phyloP scores from a whole-genome alignment of 164 flowering plant species.

The Vitis rupestris region DNA sequence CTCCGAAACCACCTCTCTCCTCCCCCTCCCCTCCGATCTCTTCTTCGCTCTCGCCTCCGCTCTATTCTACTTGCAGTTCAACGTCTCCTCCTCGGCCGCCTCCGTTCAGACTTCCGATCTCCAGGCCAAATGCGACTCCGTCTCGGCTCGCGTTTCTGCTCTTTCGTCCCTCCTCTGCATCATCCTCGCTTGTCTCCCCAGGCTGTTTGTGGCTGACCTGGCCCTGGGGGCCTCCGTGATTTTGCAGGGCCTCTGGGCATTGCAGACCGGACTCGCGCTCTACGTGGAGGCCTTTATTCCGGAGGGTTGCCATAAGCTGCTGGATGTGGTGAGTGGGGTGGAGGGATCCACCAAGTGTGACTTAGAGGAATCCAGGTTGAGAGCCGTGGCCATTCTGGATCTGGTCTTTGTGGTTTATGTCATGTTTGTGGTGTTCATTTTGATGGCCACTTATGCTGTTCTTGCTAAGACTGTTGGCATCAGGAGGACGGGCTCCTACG shows the following conservation, averaged over 20 bases:
- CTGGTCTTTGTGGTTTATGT: conserved; percentile 62
- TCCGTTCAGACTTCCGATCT: conserved; percentile 62
- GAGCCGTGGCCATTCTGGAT: conserved; percentile 85
- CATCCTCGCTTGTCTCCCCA: conserved; percentile 50
- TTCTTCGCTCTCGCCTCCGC: conserved; percentile 66
- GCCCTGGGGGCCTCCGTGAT: conserved; percentile 56
- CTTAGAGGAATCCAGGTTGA: conserved; percentile 68
- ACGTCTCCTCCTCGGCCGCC: conserved; percentile 50
- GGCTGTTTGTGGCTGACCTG: conserved; percentile 62
- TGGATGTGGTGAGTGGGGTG: conserved; percentile 79
- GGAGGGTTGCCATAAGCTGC: conserved; percentile 80
- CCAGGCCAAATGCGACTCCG: conserved; percentile 66
- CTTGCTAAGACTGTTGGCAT: conserved; percentile 56
- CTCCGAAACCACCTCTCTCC: conserved; percentile 56
- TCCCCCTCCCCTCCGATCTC: conserved; percentile 71
- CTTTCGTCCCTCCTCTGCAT: conserved; percentile 48
- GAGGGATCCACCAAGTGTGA: conserved; percentile 95
- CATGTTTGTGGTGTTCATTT: conserved; percentile 56
- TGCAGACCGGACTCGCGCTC: conserved; percentile 84
- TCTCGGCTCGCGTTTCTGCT: conserved; percentile 56
- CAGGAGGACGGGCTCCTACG: conserved; percentile 68
- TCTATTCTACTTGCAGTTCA: conserved; percentile 59
- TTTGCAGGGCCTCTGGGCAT: conserved; percentile 80
- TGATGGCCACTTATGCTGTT: conserved; percentile 46
- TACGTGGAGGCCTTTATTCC: conserved; percentile 88